Base-by-base conservation (phyloP, 768 basidiomycete species). In the Rhodotorula babjevae region DNA sequence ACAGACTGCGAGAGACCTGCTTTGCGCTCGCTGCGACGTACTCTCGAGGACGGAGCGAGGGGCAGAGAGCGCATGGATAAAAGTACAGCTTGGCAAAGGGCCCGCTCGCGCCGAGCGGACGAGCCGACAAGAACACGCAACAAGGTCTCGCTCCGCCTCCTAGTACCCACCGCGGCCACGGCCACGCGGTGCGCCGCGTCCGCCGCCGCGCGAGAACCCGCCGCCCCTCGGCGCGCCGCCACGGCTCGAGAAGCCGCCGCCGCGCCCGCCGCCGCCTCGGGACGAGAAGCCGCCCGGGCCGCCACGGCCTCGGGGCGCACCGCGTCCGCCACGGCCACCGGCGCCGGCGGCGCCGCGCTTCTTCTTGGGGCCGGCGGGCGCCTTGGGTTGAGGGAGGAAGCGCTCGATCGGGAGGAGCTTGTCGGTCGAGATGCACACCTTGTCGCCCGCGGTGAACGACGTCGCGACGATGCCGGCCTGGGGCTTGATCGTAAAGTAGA, bases 401-500 rank as follows among this genome's bases (percentile, higher is more conserved):
- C 96, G 85, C 73, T 99, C 96, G 65, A 98, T 88, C 15, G 96
- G 95, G 53, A 99, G 84, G 65, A 98, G 86, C 82, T 97, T 98
- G 84, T 99, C 96, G n/a, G 89, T 89, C 53, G 88, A 91, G 79
- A 99, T 97, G 81, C 91, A 99, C 57, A 99, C 91, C 80, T 95
- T 97, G 84, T 99, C 96, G 58, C 96, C 96, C 79, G 90, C 91
- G 83, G 95, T 91, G 83, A 99, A 99, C 81, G 91, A 93, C 76
- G 84, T 89, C 15, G 96, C 94, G 61, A 94, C 87, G 89, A 98
- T 93, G 46, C 96, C 96, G 69, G 91, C 89, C 29, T 89, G 87
- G 90, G 97, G 96, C 84, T 98, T 99, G 75, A 99, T 86, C 6
- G 93, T 94, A 80, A 99, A 98, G 82, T 88, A 98, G 69, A 98